Evolutionary conservation across 2,329 filamentous ascomycete genomes (phyloP).

Genomic region (Alternaria gaisen): DNA sequence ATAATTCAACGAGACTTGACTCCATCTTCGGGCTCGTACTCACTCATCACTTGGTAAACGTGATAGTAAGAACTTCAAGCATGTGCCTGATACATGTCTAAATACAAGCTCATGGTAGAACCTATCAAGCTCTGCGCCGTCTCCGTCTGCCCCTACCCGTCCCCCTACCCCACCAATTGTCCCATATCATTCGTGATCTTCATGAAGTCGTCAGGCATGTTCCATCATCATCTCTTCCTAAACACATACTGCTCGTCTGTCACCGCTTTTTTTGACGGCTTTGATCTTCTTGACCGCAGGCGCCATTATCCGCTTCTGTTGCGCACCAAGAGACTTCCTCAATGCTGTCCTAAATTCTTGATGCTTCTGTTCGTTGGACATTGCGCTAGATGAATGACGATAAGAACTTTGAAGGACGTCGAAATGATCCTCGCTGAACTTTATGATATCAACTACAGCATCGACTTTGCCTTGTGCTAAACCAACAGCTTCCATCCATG

Average conservation of each 20-base stretch:
- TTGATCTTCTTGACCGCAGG: slow-evolving; percentile 12
- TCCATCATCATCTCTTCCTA: not conserved
- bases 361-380: slow-evolving; percentile 3
- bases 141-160: not conserved
- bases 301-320: slow-evolving; percentile 29
- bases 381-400: not conserved
- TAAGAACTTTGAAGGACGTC: not conserved
- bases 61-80: not conserved
- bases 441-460: slow-evolving; percentile 40
- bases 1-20: not conserved
- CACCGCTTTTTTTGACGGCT: not conserved
- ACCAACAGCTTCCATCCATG: slow-evolving; percentile 49
- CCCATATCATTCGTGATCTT: not conserved
- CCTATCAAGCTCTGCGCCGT: not conserved
- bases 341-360: slow-evolving; percentile 28
- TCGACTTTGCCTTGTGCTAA: slow-evolving; percentile 37
- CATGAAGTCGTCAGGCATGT: not conserved
- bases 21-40: not conserved
- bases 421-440: slow-evolving; percentile 11
- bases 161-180: not conserved
- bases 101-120: not conserved
- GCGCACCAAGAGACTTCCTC: slow-evolving; percentile 27
- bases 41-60: not conserved
- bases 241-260: slow-evolving; percentile 9
- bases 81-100: not conserved